Evolutionary conservation across 2,329 filamentous ascomycete genomes (phyloP).

Genomic region (Eurotiales sp.): DNA sequence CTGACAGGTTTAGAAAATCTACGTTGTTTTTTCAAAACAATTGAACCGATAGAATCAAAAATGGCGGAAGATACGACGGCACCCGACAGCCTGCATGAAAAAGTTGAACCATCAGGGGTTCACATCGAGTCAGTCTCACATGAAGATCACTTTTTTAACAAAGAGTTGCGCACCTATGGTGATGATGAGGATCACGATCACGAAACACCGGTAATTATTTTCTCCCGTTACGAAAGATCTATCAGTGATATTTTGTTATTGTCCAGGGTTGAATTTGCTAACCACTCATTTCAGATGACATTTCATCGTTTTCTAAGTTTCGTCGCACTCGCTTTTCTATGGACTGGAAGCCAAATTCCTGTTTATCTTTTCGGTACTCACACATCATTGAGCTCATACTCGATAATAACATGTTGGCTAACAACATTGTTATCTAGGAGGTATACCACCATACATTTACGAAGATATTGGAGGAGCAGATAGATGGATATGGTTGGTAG

Average conservation of each 20-base stretch:
- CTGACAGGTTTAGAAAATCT: too few relatives aligned
- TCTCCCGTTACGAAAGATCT: too few relatives aligned
- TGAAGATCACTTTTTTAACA: background rate
- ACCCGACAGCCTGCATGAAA: background rate
- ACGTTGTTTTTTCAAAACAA: too few relatives aligned
- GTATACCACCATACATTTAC: conserved; percentile 55
- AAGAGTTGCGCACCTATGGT: background rate
- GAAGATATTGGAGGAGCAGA: conserved; percentile 57
- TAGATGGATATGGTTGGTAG: conserved; percentile 58
- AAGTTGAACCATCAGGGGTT: background rate
- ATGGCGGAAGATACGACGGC: too few relatives aligned
- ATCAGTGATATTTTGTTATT: too few relatives aligned
- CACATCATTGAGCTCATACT: background rate
- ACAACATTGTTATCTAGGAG: conserved; percentile 54
- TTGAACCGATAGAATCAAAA: too few relatives aligned
- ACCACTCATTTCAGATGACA: too few relatives aligned
- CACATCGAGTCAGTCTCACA: background rate
- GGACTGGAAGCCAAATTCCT: too few relatives aligned
- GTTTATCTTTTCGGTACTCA: conserved; percentile 31
- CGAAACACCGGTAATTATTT: background rate
- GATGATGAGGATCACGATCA: background rate
- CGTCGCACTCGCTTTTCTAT: conserved; percentile 57
- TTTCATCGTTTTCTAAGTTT: conserved; percentile 52
- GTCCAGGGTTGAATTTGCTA: too few relatives aligned
- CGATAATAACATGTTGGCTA: conserved; percentile 34